phyloP scores from a whole-genome alignment of 306 rosid genomes.

The Pyrus communis region DNA sequence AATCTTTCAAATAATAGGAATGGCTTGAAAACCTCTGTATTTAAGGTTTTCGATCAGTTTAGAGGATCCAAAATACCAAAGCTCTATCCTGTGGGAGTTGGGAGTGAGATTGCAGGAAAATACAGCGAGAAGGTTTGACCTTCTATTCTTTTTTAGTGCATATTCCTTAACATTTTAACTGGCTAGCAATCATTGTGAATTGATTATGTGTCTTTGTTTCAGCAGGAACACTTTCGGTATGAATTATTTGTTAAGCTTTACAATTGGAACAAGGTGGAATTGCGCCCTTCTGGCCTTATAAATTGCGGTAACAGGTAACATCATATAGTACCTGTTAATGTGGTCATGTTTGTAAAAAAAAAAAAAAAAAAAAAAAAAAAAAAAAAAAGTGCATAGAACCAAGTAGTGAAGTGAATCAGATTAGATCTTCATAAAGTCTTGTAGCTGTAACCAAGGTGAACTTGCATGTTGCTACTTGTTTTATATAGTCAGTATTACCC shows the following conservation, averaged over 20 bases:
- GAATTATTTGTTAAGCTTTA: slow-evolving; percentile 76
- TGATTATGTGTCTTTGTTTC: neutral
- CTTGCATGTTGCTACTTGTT: neutral
- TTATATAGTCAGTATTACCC: slow-evolving; percentile 4
- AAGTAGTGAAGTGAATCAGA: slow-evolving; percentile 1
- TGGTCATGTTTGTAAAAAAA: neutral
- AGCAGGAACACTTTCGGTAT: slow-evolving; percentile 71
- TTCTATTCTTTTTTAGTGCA: neutral
- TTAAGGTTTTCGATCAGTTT: slow-evolving; percentile 75
- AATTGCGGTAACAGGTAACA: slow-evolving; percentile 93
- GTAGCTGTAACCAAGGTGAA: slow-evolving; percentile 1
- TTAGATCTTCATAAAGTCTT: neutral
- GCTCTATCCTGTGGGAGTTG: slow-evolving; percentile 26
- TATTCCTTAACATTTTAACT: neutral
- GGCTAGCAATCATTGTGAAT: slow-evolving; percentile 11
- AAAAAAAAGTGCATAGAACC: neutral
- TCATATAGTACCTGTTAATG: slow-evolving; percentile 1
- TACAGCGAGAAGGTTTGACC: slow-evolving; percentile 56
- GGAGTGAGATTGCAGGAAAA: slow-evolving; percentile 50
- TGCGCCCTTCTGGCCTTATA: slow-evolving; percentile 72
- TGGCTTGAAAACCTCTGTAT: slow-evolving; percentile 65
- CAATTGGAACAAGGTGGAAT: slow-evolving; percentile 63
- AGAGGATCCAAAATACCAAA: slow-evolving; percentile 68
- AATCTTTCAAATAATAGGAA: slow-evolving; percentile 45
- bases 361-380: neutral